Base-by-base conservation (phyloP, 371 early-diverging fungal genomes). In the Nematocida sp. region DNA sequence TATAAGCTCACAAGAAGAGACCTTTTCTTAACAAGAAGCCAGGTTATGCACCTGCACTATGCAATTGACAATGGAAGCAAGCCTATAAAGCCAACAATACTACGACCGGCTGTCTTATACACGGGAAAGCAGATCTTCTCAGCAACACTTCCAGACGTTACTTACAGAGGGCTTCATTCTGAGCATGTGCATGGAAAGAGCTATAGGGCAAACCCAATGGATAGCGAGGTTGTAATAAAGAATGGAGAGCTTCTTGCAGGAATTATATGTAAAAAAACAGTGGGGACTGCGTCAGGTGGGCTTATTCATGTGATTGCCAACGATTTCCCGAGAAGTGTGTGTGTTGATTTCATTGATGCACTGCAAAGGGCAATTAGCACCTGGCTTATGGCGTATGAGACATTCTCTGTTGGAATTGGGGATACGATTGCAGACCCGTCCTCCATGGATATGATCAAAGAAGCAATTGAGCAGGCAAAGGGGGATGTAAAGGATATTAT, bases 381-480 rank as follows among this genome's bases (percentile, higher is more conserved):
- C 87, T 98, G 95, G 94, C 87, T 99, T 52, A 84, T 93, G 80
- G 18, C 93, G 83, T 90, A 94, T 6, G 71, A 73, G 78, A 92
- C 94, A 4, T 98, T 98, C 85, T 94, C 94, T 86, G 93, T 97
- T 64, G 98, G 98, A 86, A 97, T 99, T 84, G 98, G 98, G 81
- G 99, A 99, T 86, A 94, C 97, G 1, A 92, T 98, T 86, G 95
- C 96, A 27, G 95, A 95, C 87, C 87, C 88, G 33, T 84, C 80
- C 20, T 94, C 97, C 20, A 94, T 95, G 92, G 89, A 90, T 56
- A 87, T 86, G 3, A 94, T 97, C 73, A 92, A 91, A 61, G 89
- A 89, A 52, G 91, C 92, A 61, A 96, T 97, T 86, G 88, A 87
- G 62, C 90, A 89, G 62, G 93, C 96, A 46, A 94, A 94, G 84